Percentiles rank a stretch among this genome's conserved stretches.
These are phyloP conservation scores for Syncephalastrum contaminatum DNA, from an alignment of 371 early-diverging fungal species.

Conservation along the genomic window DNA sequence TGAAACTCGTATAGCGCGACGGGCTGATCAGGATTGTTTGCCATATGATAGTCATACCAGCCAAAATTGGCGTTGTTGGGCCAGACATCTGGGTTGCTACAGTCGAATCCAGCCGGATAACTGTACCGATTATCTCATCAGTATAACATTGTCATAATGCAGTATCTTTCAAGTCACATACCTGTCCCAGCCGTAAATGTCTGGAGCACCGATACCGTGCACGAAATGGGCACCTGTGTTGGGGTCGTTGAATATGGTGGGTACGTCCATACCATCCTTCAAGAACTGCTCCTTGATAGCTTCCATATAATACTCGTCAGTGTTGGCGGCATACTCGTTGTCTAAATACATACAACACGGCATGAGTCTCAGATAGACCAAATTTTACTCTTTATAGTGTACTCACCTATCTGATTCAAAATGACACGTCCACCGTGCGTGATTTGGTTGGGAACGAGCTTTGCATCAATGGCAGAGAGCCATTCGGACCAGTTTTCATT, in stretches of 20 bases:
- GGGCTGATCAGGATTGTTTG: constrained; percentile 7
- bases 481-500: constrained; percentile 5
- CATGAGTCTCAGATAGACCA: neutral
- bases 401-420: constrained; percentile 11
- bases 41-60: constrained; percentile 8
- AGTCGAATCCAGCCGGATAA: constrained; percentile 14
- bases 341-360: neutral
- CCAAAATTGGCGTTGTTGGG: constrained; percentile 5
- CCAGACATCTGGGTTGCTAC: constrained; percentile 13
- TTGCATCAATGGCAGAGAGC: constrained; percentile 12
- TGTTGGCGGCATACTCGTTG: constrained; percentile 13
- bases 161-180: too few relatives aligned
- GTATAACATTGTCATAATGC: too few relatives aligned
- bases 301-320: constrained; percentile 10
- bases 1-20: constrained; percentile 17
- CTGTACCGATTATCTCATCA: constrained; percentile 3
- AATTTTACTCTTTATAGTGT: neutral
- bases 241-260: constrained; percentile 12
- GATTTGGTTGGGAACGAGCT: constrained; percentile 14
- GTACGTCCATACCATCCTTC: constrained; percentile 14
- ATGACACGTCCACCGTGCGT: constrained; percentile 9
- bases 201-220: constrained; percentile 2
- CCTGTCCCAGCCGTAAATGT: constrained; percentile 7
- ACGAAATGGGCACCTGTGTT: constrained; percentile 2
- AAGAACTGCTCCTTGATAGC: constrained; percentile 7